phyloP scores from a whole-genome alignment of 2,329 filamentous ascomycete genomes.

The Leptographium procerum region DNA sequence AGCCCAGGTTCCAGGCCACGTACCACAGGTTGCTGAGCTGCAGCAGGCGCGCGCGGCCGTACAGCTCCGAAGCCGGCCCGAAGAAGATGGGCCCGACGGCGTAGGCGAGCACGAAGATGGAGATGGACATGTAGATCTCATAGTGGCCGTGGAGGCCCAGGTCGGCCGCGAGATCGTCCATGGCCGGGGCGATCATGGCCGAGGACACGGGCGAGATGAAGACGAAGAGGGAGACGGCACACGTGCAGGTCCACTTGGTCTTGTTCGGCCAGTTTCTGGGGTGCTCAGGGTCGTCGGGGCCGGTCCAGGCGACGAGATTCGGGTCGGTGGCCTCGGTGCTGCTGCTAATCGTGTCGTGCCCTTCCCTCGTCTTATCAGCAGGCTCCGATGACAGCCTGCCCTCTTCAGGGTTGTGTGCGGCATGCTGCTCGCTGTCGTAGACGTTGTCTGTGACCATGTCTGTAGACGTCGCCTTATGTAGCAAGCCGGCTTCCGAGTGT shows the following conservation, averaged over 20 bases:
- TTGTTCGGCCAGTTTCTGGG: slow-evolving; percentile 42
- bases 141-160: slow-evolving; percentile 35
- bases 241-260: slow-evolving; percentile 45
- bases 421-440: no score
- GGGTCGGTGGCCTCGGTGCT: no score
- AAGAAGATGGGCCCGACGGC: slow-evolving; percentile 42
- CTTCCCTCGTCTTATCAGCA: no score
- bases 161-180: slow-evolving; percentile 39
- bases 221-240: slow-evolving; percentile 44
- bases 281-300: slow-evolving; percentile 36
- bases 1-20: slow-evolving; percentile 53
- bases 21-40: slow-evolving; percentile 41
- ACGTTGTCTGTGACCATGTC: no score
- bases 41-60: not conserved
- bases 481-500: no score
- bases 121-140: slow-evolving; percentile 37
- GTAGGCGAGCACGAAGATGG: slow-evolving; percentile 47
- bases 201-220: slow-evolving; percentile 49
- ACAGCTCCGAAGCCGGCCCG: slow-evolving; percentile 22
- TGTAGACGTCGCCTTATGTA: no score
- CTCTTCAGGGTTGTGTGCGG: no score
- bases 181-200: slow-evolving; percentile 40
- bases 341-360: no score
- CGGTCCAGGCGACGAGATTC: slow-evolving; percentile 36
- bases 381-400: no score